Percentiles rank a stretch among this genome's conserved stretches.
Evolutionary conservation across 306 rosid genomes (phyloP).

Genomic region (Citrullus amarus): DNA sequence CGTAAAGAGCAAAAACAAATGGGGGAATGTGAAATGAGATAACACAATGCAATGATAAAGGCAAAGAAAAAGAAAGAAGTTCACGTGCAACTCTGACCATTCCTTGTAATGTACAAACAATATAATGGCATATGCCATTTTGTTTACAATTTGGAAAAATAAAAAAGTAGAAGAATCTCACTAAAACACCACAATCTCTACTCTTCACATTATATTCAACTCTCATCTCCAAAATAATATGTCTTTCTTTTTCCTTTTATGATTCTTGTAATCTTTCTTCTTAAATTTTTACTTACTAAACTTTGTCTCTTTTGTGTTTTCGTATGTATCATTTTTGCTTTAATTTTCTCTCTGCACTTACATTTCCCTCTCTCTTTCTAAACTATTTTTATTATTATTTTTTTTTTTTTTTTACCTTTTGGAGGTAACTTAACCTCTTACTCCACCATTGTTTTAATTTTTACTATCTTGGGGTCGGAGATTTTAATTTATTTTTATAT

Average conservation of each 20-base stretch:
- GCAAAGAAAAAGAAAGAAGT: neutral
- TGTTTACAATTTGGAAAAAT: neutral
- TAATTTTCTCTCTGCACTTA: neutral
- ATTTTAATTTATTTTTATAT: too few relatives aligned
- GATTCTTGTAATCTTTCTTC: neutral
- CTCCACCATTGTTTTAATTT: too few relatives aligned
- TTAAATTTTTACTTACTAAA: neutral
- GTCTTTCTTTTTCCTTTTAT: too few relatives aligned
- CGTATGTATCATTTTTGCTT: neutral
- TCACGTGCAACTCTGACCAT: conserved; percentile 4
- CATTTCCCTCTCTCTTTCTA: neutral
- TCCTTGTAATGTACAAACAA: neutral
- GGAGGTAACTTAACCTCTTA: too few relatives aligned
- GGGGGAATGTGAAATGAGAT: neutral
- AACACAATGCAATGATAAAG: neutral
- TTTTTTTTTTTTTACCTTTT: too few relatives aligned
- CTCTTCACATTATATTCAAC: neutral
- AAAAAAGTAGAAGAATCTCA: neutral
- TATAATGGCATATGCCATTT: neutral
- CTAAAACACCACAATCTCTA: neutral
- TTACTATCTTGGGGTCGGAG: too few relatives aligned
- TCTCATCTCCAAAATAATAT: neutral
- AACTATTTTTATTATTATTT: too few relatives aligned
- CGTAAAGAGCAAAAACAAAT: neutral
- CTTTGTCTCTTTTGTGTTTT: neutral